These are phyloP conservation scores for Alternaria sp. DNA, from an alignment of 2,329 filamentous ascomycete genomes.

Conservation along the genomic window DNA sequence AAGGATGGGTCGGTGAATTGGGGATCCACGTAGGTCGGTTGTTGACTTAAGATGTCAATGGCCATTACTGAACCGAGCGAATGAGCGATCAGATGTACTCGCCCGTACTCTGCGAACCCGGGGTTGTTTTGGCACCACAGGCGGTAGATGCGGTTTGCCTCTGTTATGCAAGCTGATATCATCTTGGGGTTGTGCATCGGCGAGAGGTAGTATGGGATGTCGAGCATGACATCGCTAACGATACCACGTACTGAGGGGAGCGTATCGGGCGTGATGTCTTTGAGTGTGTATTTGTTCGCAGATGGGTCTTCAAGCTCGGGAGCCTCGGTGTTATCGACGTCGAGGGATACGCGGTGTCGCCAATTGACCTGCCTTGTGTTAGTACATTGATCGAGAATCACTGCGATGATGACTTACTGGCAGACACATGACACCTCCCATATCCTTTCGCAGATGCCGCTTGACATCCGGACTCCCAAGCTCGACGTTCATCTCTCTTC, in stretches of 20 bases:
- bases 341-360: constrained; percentile 86
- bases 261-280: constrained; percentile 89
- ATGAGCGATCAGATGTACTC: constrained; percentile 91
- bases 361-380: constrained; percentile 71
- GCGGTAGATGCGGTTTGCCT: constrained; percentile 94
- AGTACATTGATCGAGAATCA: constrained; percentile 7
- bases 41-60: constrained; percentile 85
- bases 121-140: constrained; percentile 96
- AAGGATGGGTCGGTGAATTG: constrained; percentile 43
- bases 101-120: constrained; percentile 78
- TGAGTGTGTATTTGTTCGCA: constrained; percentile 70
- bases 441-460: constrained; percentile 73
- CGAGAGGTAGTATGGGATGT: constrained; percentile 97
- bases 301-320: constrained; percentile 63
- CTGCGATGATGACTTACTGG: constrained; percentile 56
- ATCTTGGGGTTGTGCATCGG: constrained; percentile 90
- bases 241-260: constrained; percentile 90
- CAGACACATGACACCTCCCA: constrained; percentile 90
- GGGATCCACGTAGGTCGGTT: constrained; percentile 74
- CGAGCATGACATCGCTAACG: constrained; percentile 97
- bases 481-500: constrained; percentile 85
- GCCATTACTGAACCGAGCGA: constrained; percentile 95
- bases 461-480: constrained; percentile 77
- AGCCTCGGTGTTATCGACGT: constrained; percentile 68
- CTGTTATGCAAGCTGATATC: constrained; percentile 84